Base-by-base conservation (phyloP, 228 moss, liverwort and hornwort species). In the Sphagnum fallax region DNA sequence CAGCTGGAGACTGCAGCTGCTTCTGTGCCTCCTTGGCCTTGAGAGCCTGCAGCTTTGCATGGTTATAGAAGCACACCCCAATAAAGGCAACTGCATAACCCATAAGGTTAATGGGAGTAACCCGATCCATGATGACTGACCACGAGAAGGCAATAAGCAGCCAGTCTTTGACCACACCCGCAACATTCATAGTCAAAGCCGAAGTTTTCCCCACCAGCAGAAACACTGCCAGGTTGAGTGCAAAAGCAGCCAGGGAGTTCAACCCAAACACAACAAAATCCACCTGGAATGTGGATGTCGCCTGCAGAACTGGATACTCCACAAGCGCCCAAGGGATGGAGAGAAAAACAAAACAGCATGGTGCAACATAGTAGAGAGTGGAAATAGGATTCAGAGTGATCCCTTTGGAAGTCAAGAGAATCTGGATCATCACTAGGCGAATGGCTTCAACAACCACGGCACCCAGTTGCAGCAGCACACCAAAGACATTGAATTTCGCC, bases 101-200 rank as follows among this genome's bases (percentile, higher is more conserved):
- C 11, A 81, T 69, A 5, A 87, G 76, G 53, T 87, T 87, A 64
- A 87, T 71, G 16, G 76, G 69, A 10, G 87, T 87, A n/a, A 87
- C 83, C 48, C 76, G 77, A 60, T 87, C 87, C 78, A 73, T 75
- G 18, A 87, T 87, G 0, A 87, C 83, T 13, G 83, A 76, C 87
- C 87, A 87, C 0, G 87, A 87, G 62, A 87, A 87, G 4, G 83
- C 83, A 62, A 87, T 87, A n/a, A 87, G 70, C 61, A 87, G 76
- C 87, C 87, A 87, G 64, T 87, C 87, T 69, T 87, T 87, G 64
- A 83, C 87, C 16, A 83, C 83, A 47, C 87, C 87, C 10, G 87
- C 87, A 0, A 87, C 87, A 68, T 87, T 87, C 87, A 87, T 87
- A 49, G 87, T 87, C 61, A 87, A 75, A 65, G 87, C 87, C 6